Conservation (phyloP, 139 green algal species). For the Coelastrella sp. region DNA sequence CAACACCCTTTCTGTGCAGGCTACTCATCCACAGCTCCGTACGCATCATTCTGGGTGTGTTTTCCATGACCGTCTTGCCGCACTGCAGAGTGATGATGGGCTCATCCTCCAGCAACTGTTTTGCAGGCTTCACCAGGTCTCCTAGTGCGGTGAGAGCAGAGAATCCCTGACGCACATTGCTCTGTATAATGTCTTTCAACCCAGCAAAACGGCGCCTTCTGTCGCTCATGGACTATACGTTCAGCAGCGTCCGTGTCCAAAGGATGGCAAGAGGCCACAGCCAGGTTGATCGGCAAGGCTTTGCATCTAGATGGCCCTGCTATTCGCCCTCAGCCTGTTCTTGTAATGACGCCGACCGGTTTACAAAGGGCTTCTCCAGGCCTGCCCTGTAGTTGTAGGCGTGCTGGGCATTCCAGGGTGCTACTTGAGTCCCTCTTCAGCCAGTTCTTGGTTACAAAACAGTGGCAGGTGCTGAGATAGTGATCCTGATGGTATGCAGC, state of each 20-base stretch:
- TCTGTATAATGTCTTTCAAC: not conserved
- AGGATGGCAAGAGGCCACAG: not conserved
- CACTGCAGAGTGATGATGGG: slow-evolving; percentile 63
- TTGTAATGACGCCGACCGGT: no score
- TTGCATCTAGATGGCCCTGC: no score
- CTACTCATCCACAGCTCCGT: slow-evolving; percentile 67
- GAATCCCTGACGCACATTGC: not conserved
- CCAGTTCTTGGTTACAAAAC: no score
- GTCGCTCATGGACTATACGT: not conserved
- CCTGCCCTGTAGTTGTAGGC: no score
- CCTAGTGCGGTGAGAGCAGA: not conserved
- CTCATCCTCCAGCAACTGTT: slow-evolving; percentile 52
- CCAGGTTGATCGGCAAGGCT: not conserved
- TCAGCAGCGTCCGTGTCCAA: not conserved
- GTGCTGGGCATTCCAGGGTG: no score
- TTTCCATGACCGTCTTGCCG: slow-evolving; percentile 48
- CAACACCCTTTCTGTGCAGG: slow-evolving; percentile 50
- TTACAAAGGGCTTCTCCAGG: no score
- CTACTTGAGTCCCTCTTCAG: no score
- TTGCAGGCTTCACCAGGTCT: not conserved
- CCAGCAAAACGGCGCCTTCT: not conserved
- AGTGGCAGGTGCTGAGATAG: no score
- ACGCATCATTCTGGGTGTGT: slow-evolving; percentile 53
- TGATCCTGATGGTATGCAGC: no score
- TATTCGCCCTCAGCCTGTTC: no score